A percentile compares a stretch with the other conserved stretches of the same genome.
Evolutionary conservation across 495 filamentous ascomycete species (phyloP).

Genomic region (Xylaria nigripes): DNA sequence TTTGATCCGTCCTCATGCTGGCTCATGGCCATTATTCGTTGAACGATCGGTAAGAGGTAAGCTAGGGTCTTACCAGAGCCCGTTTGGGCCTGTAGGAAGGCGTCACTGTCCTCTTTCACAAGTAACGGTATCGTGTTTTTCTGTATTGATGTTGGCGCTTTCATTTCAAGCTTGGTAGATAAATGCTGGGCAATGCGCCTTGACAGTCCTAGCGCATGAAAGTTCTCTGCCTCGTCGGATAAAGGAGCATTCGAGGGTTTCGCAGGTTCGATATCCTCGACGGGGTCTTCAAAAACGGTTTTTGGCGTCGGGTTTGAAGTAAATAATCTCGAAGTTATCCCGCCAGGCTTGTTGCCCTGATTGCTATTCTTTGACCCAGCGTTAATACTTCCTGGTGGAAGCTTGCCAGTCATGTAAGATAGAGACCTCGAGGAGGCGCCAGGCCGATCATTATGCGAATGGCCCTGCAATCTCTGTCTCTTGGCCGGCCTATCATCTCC

Average conservation of each 20-base stretch:
- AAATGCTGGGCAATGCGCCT: slow-evolving; percentile 70
- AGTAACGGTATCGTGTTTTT: slow-evolving; percentile 74
- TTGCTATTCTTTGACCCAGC: slow-evolving; percentile 17
- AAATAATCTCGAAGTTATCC: slow-evolving; percentile 82
- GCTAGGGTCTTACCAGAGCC: slow-evolving; percentile 95
- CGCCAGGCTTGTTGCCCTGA: slow-evolving; percentile 28
- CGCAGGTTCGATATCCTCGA: slow-evolving; percentile 42
- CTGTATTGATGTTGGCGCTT: slow-evolving; percentile 89
- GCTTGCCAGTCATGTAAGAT: slow-evolving; percentile 11
- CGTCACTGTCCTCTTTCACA: slow-evolving; percentile 75
- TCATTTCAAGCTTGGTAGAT: slow-evolving; percentile 76
- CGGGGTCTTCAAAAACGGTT: slow-evolving; percentile 41
- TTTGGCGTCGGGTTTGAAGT: slow-evolving; percentile 70
- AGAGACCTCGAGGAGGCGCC: slow-evolving; percentile 14
- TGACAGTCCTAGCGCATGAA: slow-evolving; percentile 74
- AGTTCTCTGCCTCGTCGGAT: slow-evolving; percentile 71
- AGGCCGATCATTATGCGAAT: neutral
- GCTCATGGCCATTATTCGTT: slow-evolving; percentile 74
- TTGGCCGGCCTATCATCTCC: slow-evolving; percentile 31
- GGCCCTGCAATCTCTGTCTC: slow-evolving; percentile 29
- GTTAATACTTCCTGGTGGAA: slow-evolving; percentile 7
- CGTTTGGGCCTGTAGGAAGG: slow-evolving; percentile 94
- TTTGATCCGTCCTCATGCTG: slow-evolving; percentile 37
- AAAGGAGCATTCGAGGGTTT: slow-evolving; percentile 94
- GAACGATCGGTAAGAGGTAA: slow-evolving; percentile 84